Evolutionary conservation across 1,284 basidiomycete species (phyloP), one percentile per base, ranked within the genome.

Genomic region (Trichosporon faecale): DNA sequence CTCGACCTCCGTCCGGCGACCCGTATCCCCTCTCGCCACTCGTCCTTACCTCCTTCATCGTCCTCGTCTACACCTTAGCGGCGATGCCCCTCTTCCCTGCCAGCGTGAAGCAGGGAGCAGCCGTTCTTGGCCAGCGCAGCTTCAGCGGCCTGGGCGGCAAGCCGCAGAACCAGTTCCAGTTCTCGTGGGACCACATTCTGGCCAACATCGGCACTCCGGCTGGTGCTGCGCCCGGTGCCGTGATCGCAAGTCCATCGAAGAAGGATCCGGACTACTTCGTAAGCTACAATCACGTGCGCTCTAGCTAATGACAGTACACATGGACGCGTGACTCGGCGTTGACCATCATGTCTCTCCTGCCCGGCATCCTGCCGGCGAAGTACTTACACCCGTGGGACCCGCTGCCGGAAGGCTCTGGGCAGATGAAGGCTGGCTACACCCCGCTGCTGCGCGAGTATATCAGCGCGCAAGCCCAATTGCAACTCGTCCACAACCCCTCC

Each of bases 291-390:
- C 25, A 49, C 14, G 29, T n/a, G 2, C n/a, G 21, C 46, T 33
- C n/a, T 67, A 21, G 29, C 55, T 44, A 29, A 61, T 29, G 27
- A 31, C 73, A 82, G 82, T 85, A 83, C 75, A 84, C 85, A 21
- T 86, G 85, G 85, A 85, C 85, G 0, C 76, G 85, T 63, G 85
- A 86, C 69, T 77, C 80, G 0, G 84, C 85, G 3, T 73, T 86
- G 31, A 84, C 80, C 7, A 72, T 81, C 33, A 72, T 74, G 21
- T 71, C 78, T 2, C 72, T 83, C 40, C 76, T 84, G 29, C 76
- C 79, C 40, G 66, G 69, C 11, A 77, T 80, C 68, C 67, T 77
- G 1, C 76, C 79, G 2, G 23, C 33, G 3, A 27, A 44, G 3
- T 77, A 78, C 52, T 69, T 74, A 35, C 65, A 11, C 6, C 73